Base-by-base conservation (phyloP, 257 asterid species). In the Gardenia jasminoides region DNA sequence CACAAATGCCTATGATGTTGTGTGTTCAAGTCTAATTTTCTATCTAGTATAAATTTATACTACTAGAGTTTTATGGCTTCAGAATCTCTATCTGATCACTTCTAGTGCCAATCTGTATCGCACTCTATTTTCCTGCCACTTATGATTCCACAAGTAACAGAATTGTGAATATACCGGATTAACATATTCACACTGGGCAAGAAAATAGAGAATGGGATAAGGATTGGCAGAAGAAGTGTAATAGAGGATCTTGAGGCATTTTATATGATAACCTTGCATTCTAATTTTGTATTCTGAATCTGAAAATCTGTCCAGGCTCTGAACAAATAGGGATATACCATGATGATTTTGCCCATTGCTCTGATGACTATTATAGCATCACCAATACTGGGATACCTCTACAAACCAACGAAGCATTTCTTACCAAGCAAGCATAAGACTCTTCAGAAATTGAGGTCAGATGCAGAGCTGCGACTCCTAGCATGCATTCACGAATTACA, bases 401-500 rank as follows among this genome's bases (percentile, higher is more conserved):
- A 81, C 74, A 76, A 30, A 48, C 78, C 73, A 3, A 76, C 54
- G 13, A 76, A 59, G 61, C 70, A 33, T 56, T 76, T 81, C 70
- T 62, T 75, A 41, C 81, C 84, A 13, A 76, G 84, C 80, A 78
- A 76, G 24, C 77, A 48, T 28, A 76, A 74, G 70, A 20, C 76
- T 56, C 76, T 81, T 41, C 81, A 61, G 64, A 71, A 76, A 58
- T 62, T 81, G 28, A 81, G 71, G 56, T 67, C 79, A 17, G 81
- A 54, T 44, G 52, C 67, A 31, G 83, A 84, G 79, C 81, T 81
- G 8, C 75, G 80, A 46, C 67, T 84, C 44, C 77, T 84, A 3
- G 67, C 87, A 3, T 65, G 87, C 48, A 79, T 81, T 33, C 78
- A 81, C 28, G 81, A 81, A 50, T 31, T 81, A 8, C 84, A 81